Percentiles rank a stretch among this genome's conserved stretches.
Evolutionary conservation across 139 green algal genomes (phyloP).

Genomic region (Chlamydomonas applanata): DNA sequence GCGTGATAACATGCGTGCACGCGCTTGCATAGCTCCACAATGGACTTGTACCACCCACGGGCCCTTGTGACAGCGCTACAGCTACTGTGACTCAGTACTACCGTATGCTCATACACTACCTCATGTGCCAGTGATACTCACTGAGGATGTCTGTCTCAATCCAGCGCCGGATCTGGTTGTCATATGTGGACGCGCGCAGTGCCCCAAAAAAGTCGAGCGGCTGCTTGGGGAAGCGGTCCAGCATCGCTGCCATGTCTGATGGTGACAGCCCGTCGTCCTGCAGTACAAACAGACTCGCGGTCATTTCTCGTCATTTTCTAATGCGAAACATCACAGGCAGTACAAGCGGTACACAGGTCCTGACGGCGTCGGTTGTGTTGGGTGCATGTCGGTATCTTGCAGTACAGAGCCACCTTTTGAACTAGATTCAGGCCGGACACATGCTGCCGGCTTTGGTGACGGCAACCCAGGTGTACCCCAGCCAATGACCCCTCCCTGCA

Average conservation of each 20-base stretch:
- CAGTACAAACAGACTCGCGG: no score
- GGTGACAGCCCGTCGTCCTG: constrained; percentile 71
- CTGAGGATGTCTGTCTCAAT: constrained; percentile 56
- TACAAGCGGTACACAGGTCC: background rate
- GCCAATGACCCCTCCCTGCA: no score
- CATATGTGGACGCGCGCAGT: constrained; percentile 70
- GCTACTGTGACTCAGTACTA: background rate
- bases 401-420: no score
- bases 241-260: constrained; percentile 71
- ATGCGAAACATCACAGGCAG: no score
- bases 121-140: constrained; percentile 5
- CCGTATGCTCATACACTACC: background rate
- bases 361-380: no score
- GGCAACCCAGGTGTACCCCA: no score
- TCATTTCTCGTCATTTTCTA: no score
- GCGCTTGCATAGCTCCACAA: background rate
- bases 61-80: background rate
- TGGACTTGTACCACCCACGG: background rate
- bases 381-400: no score
- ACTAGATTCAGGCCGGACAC: no score
- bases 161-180: constrained; percentile 79
- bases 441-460: no score
- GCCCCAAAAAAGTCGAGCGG: constrained; percentile 88
- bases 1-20: background rate
- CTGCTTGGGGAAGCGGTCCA: constrained; percentile 72